These are phyloP conservation scores for Phytophthora meadii DNA, from an alignment of 352 stramenopile genomes.

Conservation along the genomic window DNA sequence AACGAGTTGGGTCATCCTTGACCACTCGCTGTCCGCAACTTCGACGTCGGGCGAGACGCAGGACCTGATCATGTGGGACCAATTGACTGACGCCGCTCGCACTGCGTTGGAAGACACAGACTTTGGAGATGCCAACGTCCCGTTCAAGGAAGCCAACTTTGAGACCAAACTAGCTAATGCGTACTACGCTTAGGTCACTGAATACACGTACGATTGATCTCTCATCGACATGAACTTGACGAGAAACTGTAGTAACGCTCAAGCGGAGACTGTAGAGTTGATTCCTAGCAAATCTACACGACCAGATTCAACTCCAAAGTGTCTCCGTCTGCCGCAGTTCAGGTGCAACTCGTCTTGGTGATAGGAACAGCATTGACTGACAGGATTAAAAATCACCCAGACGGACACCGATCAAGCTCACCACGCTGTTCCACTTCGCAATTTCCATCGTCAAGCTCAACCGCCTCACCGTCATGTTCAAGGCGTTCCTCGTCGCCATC, in stretches of 20 bases:
- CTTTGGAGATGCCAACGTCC: constrained; percentile 37
- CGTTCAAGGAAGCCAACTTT: constrained; percentile 45
- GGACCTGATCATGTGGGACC: constrained; percentile 34
- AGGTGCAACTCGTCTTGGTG: too few relatives aligned
- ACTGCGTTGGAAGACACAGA: constrained; percentile 28
- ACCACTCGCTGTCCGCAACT: constrained; percentile 18
- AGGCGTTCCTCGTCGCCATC: background rate
- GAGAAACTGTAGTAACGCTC: background rate
- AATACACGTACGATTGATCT: background rate
- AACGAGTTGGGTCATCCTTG: constrained; percentile 14
- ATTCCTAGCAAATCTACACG: too few relatives aligned
- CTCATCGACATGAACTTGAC: background rate
- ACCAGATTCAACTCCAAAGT: too few relatives aligned
- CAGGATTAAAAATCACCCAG: background rate
- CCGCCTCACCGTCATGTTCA: background rate
- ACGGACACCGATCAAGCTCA: background rate
- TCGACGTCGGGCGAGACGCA: constrained; percentile 18
- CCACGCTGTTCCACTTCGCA: background rate
- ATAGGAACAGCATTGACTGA: too few relatives aligned
- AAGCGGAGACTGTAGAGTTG: too few relatives aligned
- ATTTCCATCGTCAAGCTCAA: background rate
- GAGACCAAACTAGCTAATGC: constrained; percentile 19
- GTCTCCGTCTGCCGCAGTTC: too few relatives aligned
- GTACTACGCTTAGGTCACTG: constrained; percentile 18
- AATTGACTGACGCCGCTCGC: constrained; percentile 27